Base-by-base conservation (phyloP, 1,284 basidiomycete genomes). In the Melampsora larici-populina region DNA sequence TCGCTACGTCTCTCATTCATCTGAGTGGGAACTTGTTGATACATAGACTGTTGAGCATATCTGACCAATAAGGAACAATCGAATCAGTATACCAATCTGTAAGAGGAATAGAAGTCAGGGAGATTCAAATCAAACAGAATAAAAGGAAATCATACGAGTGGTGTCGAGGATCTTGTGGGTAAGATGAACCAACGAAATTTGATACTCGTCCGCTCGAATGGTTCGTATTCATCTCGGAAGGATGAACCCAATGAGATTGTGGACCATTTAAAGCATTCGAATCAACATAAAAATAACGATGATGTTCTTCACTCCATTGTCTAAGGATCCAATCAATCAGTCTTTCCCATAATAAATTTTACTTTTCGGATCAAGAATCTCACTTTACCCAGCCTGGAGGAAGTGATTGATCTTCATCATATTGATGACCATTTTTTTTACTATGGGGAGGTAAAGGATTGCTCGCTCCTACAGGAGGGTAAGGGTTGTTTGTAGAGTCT, bases 301-400 rank as follows among this genome's bases (percentile, higher is more conserved):
- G 49, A 21, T 76, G 68, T 24, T 49, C 24, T 13, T 24, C 49
- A 58, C 68, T 29, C 73, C 73, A 76, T 76, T 69, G 73, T 62
- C 73, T 76, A 33, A 24, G 21, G n/a, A 21, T 7, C 7, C 33
- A 13, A 48, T 60, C n/a, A 51, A 29, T 26, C 63, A 43, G 40
- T 43, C 7, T 36, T 36, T 36, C 5, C 9, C 36, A 36, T 36
- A 3, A 9, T 36, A 4, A 3, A 3, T 3, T 36, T 36, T 36
- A 9, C 36, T 36, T 36, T 4, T 36, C 9, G 3, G 3, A 26
- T 33, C 24, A 36, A 24, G 24, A 40, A 1, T 24, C 43, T 15
- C 46, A 72, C 73, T 76, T 76, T 31, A 67, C 51, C 73, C 73
- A 76, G n/a, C 73, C 73, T 11, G 64, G n/a, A 24, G 73, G 73